These are phyloP conservation scores for Torulaspora indica DNA, from an alignment of 805 yeast species.

Conservation along the genomic window DNA sequence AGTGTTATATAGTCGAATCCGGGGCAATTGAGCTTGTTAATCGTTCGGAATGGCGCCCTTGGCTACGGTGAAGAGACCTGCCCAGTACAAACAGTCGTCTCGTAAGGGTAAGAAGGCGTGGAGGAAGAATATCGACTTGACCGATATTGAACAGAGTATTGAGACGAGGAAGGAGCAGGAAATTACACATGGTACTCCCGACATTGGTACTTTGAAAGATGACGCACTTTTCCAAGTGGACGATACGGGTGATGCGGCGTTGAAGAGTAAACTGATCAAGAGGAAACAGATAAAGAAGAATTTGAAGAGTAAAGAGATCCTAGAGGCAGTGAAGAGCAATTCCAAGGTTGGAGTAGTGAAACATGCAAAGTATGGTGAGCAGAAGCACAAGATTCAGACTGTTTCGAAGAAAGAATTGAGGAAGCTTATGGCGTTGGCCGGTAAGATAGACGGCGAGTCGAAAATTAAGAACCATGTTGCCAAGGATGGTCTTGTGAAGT, in stretches of 20 bases:
- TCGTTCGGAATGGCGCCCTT: slow-evolving; percentile 20
- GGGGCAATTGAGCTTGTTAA: not conserved
- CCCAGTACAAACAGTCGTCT: slow-evolving; percentile 64
- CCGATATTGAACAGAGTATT: slow-evolving; percentile 67
- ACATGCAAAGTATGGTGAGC: slow-evolving; percentile 36
- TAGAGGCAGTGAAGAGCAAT: slow-evolving; percentile 48
- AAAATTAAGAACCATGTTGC: slow-evolving; percentile 45
- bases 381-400: slow-evolving; percentile 50
- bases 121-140: slow-evolving; percentile 90
- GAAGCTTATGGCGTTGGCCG: slow-evolving; percentile 69
- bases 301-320: slow-evolving; percentile 62
- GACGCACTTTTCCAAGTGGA: slow-evolving; percentile 48
- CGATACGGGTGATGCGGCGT: slow-evolving; percentile 53
- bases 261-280: slow-evolving; percentile 40
- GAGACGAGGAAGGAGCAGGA: slow-evolving; percentile 63
- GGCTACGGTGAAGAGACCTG: slow-evolving; percentile 41
- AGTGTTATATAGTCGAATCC: not conserved
- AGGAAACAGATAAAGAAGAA: slow-evolving; percentile 40
- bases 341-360: slow-evolving; percentile 71
- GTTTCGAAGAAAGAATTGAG: slow-evolving; percentile 60
- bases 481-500: slow-evolving; percentile 57
- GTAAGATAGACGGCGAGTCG: slow-evolving; percentile 56
- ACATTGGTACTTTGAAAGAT: slow-evolving; percentile 25
- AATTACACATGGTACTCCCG: slow-evolving; percentile 34
- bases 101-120: slow-evolving; percentile 93